A percentile compares a stretch with the other conserved stretches of the same genome.
Conservation (phyloP, 345 rosid genomes). For the Pseudoturritis turrita region DNA sequence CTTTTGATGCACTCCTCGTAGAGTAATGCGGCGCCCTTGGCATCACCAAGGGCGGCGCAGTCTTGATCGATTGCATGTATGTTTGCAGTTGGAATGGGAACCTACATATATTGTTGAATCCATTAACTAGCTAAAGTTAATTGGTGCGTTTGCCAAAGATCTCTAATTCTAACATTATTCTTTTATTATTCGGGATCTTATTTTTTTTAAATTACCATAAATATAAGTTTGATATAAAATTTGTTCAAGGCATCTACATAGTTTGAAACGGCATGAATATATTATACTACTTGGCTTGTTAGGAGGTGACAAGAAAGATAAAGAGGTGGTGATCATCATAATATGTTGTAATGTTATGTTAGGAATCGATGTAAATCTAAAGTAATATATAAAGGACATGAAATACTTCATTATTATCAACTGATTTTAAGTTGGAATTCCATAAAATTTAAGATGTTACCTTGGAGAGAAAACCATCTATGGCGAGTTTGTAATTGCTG, state of each 20-base stretch:
- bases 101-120: slow-evolving; percentile 35
- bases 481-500: slow-evolving; percentile 82
- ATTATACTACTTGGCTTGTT: neutral
- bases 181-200: no score
- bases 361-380: no score
- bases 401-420: neutral
- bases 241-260: neutral
- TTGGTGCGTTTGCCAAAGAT: no score
- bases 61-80: slow-evolving; percentile 67
- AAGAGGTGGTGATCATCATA: neutral
- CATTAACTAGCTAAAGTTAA: no score
- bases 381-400: no score
- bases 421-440: no score
- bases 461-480: slow-evolving; percentile 66
- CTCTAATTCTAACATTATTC: no score
- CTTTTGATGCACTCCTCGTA: slow-evolving; percentile 60
- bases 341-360: no score
- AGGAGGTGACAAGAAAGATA: no score
- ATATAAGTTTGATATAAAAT: no score
- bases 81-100: slow-evolving; percentile 49
- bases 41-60: slow-evolving; percentile 57
- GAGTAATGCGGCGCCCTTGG: slow-evolving; percentile 36
- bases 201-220: no score
- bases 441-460: no score
- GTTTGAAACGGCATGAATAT: neutral